phyloP scores from a whole-genome alignment of 805 yeast species.

The Grigorovia yakushimaensis region DNA sequence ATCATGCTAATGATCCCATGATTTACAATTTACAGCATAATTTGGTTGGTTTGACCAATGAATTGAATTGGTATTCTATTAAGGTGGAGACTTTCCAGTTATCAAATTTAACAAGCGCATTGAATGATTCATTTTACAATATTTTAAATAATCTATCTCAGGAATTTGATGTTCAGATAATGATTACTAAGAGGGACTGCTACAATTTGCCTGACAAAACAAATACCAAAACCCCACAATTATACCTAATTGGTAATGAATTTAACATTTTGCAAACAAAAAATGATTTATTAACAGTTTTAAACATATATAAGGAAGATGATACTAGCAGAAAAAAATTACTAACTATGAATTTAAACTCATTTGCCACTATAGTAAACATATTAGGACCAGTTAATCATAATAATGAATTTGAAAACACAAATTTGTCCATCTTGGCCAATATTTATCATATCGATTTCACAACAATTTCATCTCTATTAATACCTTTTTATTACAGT shows the following conservation, averaged over 20 bases:
- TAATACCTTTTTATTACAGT: not conserved
- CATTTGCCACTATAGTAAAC: slow-evolving; percentile 16
- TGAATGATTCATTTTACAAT: not conserved
- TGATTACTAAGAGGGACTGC: not conserved
- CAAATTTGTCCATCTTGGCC: slow-evolving; percentile 12
- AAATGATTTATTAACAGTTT: slow-evolving; percentile 11
- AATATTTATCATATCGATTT: slow-evolving; percentile 14
- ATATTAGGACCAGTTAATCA: slow-evolving; percentile 5
- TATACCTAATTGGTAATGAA: slow-evolving; percentile 14
- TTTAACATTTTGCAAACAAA: slow-evolving; percentile 12
- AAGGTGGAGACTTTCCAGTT: slow-evolving; percentile 42
- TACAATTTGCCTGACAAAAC: not conserved
- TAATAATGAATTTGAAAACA: slow-evolving; percentile 8
- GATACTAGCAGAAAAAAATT: slow-evolving; percentile 6
- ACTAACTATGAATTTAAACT: slow-evolving; percentile 14
- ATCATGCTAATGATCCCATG: not conserved
- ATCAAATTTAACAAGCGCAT: slow-evolving; percentile 24
- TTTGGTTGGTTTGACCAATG: slow-evolving; percentile 28
- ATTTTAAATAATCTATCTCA: slow-evolving; percentile 3
- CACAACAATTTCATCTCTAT: slow-evolving; percentile 11
- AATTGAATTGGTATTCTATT: slow-evolving; percentile 36
- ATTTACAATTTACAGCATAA: too few species aligned
- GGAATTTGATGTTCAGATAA: slow-evolving; percentile 1
- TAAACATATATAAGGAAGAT: slow-evolving; percentile 1
- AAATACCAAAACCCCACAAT: not conserved